Evolutionary conservation across 2,329 filamentous ascomycete species (phyloP), one percentile per base, ranked within the genome.

Genomic region (Fusarium napiforme): DNA sequence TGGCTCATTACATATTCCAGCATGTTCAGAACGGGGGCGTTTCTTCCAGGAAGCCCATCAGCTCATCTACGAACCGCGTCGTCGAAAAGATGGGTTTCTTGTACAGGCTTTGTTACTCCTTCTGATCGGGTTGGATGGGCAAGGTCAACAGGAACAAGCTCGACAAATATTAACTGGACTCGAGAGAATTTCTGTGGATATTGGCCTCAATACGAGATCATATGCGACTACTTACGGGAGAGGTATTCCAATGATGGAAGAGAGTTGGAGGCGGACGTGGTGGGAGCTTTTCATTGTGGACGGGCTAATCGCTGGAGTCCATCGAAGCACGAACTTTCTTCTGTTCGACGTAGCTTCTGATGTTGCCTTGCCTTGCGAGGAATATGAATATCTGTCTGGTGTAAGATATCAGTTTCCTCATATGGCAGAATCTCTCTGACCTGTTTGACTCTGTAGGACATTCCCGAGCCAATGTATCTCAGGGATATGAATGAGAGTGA

Each of bases 251-350:
- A 85, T 94, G 4, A 80, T 95, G 7, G 93, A 96, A 79, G 95
- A 98, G 81, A 93, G 92, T 79, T 92, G 94, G 89, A 89, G 94
- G 23, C 88, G 95, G 66, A 98, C 95, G 3, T 98, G 95, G 95
- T 98, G 95, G 95, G 94, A 90, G 70, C 79, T 90, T 8, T 96
- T 92, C 78, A 88, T 93, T n/a, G 88, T 94, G 19, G 94, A 97
- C 79, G 93, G 92, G 61, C 92, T 97, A 88, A 88, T 97, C 74
- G 93, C 94, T 9, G 93, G 93, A 7, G 91, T 97, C 74, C 93
- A 93, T 74, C 88, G 91, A 18, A 88, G 90, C 69, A 92, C 92
- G 46, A 92, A 89, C 62, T 93, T 93, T 80, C 82, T 87, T n/a
- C 85, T 93, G 30, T 93, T 90, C 73, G 90, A 92, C 60, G 86